Percentiles rank a stretch among this genome's conserved stretches.
These are phyloP conservation scores for Botrytis aclada DNA, from an alignment of 2,329 filamentous ascomycete species.

Conservation along the genomic window DNA sequence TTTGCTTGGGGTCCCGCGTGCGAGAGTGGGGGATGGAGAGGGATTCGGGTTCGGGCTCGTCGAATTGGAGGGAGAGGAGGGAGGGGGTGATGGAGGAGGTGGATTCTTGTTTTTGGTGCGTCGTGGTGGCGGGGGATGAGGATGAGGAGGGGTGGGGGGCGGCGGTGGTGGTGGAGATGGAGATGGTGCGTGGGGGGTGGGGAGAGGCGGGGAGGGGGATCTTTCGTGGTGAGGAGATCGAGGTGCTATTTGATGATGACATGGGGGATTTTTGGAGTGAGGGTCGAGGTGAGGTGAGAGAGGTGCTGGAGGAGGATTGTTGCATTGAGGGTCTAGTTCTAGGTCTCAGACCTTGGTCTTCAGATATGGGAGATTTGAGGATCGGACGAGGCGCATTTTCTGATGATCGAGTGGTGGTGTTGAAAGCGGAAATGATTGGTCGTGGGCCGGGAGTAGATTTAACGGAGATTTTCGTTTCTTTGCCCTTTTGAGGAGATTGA, in stretches of 20 bases:
- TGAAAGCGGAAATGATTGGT: constrained; percentile 13
- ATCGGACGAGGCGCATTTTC: neutral
- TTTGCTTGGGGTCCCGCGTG: constrained; percentile 32
- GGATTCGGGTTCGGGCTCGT: neutral
- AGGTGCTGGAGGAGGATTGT: neutral
- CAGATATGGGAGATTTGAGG: constrained; percentile 6
- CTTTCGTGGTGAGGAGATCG: neutral
- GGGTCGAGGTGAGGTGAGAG: neutral
- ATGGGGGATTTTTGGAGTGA: constrained; percentile 10
- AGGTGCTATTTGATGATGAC: neutral
- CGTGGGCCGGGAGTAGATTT: constrained; percentile 5
- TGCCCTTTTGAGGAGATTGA: neutral
- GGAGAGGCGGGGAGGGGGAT: neutral
- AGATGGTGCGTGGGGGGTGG: neutral
- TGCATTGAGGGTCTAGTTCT: neutral
- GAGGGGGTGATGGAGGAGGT: neutral
- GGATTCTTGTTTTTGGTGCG: constrained; percentile 15
- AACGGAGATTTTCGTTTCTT: neutral
- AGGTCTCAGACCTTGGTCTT: neutral
- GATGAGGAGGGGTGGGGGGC: too few species aligned
- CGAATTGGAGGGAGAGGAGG: neutral
- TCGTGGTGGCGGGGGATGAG: too few species aligned
- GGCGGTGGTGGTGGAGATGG: neutral
- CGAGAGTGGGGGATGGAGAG: neutral
- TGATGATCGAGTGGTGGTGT: constrained; percentile 1